phyloP scores from a whole-genome alignment of 345 rosid genomes.

The Camelina hispida region DNA sequence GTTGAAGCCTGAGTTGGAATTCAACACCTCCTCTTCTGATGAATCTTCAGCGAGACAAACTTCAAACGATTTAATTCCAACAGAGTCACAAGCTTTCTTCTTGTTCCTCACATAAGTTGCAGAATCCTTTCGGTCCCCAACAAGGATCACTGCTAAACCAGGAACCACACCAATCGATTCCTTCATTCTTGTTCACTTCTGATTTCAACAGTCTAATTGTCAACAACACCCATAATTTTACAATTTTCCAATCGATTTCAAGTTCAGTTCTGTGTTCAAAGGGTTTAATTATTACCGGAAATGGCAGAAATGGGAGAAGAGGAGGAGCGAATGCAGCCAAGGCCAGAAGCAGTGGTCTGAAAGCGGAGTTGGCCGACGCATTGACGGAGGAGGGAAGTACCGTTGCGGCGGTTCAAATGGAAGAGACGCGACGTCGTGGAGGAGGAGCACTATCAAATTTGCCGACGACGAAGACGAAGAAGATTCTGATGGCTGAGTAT shows the following conservation, averaged over 20 bases:
- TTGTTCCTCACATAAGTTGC: constrained; percentile 85
- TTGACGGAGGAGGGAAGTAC: constrained; percentile 37
- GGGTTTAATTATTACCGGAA: constrained; percentile 32
- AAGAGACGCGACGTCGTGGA: constrained; percentile 52
- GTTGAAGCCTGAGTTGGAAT: constrained; percentile 61
- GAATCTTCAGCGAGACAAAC: constrained; percentile 63
- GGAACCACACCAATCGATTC: constrained; percentile 73
- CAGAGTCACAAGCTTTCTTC: constrained; percentile 84
- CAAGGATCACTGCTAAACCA: constrained; percentile 84
- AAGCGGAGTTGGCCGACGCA: constrained; percentile 43
- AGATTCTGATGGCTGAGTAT: no score
- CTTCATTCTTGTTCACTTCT: constrained; percentile 70
- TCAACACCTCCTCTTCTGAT: constrained; percentile 68
- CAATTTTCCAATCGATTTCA: background rate
- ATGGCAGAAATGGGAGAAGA: constrained; percentile 39
- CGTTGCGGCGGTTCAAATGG: constrained; percentile 39
- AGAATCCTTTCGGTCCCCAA: constrained; percentile 83
- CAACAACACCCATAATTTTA: background rate
- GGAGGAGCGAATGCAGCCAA: constrained; percentile 36
- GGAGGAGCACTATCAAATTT: no score
- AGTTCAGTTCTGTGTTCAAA: background rate
- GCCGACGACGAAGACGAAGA: no score
- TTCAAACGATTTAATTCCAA: constrained; percentile 78
- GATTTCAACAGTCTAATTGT: constrained; percentile 6
- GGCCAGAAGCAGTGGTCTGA: constrained; percentile 27